Evolutionary conservation across 2,329 filamentous ascomycete species (phyloP).

Genomic region (Aureobasidium musti): DNA sequence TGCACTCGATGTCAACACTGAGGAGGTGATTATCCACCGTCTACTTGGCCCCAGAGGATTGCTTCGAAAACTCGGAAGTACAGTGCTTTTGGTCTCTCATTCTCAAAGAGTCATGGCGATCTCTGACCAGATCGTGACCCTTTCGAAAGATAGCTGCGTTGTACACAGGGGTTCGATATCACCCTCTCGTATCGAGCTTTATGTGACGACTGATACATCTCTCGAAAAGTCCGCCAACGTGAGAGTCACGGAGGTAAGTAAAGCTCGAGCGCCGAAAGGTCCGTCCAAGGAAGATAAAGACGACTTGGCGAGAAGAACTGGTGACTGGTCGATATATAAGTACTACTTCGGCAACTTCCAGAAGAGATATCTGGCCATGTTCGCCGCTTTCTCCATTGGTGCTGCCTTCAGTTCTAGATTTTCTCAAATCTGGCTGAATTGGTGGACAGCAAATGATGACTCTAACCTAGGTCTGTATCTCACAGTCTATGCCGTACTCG

Average conservation of each 20-base stretch:
- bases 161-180: not conserved
- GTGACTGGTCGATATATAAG: slow-evolving; percentile 2
- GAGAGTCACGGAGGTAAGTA: not conserved
- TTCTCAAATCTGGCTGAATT: slow-evolving; percentile 4
- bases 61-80: not conserved
- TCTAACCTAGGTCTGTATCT: slow-evolving; percentile 35
- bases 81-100: slow-evolving; percentile 1
- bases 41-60: not conserved
- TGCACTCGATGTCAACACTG: slow-evolving; percentile 63
- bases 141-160: not conserved
- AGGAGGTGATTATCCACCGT: not conserved
- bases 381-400: not conserved
- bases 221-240: not conserved
- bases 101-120: not conserved
- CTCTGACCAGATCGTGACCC: not conserved
- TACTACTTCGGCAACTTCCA: slow-evolving; percentile 4
- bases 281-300: not conserved
- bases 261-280: not conserved
- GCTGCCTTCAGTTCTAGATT: not conserved
- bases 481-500: not conserved
- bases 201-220: not conserved
- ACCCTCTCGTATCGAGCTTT: not conserved
- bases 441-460: slow-evolving; percentile 42
- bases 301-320: not conserved
- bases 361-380: not conserved